A percentile compares a stretch with the other conserved stretches of the same genome.
Conservation (phyloP, 495 filamentous ascomycete species). For the Parathielavia hyrcaniae region DNA sequence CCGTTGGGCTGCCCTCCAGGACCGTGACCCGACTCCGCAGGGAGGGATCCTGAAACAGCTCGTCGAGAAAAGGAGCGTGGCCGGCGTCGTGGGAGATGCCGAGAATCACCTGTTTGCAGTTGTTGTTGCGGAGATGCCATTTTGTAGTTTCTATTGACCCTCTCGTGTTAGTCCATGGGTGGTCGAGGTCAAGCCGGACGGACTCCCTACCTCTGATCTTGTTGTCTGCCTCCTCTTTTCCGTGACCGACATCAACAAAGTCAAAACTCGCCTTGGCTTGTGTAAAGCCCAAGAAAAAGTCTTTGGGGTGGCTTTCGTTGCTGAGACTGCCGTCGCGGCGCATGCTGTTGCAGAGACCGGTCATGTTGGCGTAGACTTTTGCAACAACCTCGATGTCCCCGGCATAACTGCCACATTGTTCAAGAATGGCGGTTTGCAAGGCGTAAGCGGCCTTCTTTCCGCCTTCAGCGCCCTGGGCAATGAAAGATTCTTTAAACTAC, state of each 20-base stretch:
- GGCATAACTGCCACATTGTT: constrained; percentile 39
- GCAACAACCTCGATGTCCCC: constrained; percentile 56
- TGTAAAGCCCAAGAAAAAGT: constrained; percentile 74
- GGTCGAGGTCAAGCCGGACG: no score
- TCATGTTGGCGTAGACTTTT: constrained; percentile 64
- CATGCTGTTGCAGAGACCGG: constrained; percentile 57
- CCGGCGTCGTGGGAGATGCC: constrained; percentile 72
- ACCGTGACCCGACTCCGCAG: constrained; percentile 59
- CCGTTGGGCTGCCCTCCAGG: constrained; percentile 67
- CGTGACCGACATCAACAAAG: constrained; percentile 66
- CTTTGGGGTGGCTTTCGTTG: constrained; percentile 48
- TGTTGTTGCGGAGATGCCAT: constrained; percentile 61
- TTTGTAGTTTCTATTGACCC: constrained; percentile 48
- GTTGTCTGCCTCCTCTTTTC: constrained; percentile 62
- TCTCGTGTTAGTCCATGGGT: neutral
- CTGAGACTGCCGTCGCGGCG: constrained; percentile 50
- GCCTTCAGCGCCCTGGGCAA: constrained; percentile 60
- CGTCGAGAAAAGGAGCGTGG: constrained; percentile 64
- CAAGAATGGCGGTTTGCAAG: constrained; percentile 52
- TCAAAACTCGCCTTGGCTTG: constrained; percentile 63
- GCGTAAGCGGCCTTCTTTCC: constrained; percentile 63
- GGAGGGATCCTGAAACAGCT: constrained; percentile 50
- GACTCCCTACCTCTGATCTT: constrained; percentile 60
- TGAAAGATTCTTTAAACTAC: constrained; percentile 59
- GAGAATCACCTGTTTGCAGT: constrained; percentile 76